Evolutionary conservation across 1,284 basidiomycete genomes (phyloP).

Genomic region (Melanopsichium pennsylvanicum): DNA sequence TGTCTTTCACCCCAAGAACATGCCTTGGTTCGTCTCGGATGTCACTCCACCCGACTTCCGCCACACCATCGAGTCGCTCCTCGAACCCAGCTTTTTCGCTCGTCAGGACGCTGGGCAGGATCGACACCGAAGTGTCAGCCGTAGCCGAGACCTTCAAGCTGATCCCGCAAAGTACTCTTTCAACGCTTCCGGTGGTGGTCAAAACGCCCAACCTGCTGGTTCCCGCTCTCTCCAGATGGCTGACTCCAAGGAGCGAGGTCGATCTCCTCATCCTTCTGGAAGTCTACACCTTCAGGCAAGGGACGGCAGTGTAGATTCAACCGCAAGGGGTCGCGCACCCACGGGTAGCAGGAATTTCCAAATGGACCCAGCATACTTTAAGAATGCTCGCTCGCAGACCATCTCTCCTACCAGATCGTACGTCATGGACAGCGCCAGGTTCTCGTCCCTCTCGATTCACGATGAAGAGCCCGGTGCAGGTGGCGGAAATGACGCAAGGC

Average conservation of each 20-base stretch:
- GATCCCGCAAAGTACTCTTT: slow-evolving; percentile 37
- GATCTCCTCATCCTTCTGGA: slow-evolving; percentile 43
- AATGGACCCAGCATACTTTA: slow-evolving; percentile 59
- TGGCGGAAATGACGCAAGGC: slow-evolving; percentile 23
- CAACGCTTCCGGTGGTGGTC: slow-evolving; percentile 26
- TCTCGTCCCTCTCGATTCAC: slow-evolving; percentile 49
- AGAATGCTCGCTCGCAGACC: slow-evolving; percentile 47
- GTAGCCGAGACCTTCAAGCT: slow-evolving; percentile 41
- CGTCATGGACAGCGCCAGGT: slow-evolving; percentile 53
- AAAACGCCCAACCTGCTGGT: slow-evolving; percentile 15
- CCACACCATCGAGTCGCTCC: slow-evolving; percentile 67
- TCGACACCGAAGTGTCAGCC: slow-evolving; percentile 41
- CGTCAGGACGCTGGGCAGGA: slow-evolving; percentile 26
- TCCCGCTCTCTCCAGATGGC: slow-evolving; percentile 45
- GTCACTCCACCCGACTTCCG: slow-evolving; percentile 63
- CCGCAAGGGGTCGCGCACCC: slow-evolving; percentile 36
- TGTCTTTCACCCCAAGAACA: slow-evolving; percentile 64
- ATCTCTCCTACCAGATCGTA: slow-evolving; percentile 55
- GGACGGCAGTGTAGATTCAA: slow-evolving; percentile 49
- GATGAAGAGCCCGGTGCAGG: slow-evolving; percentile 25
- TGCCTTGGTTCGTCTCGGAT: slow-evolving; percentile 65
- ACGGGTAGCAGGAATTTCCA: slow-evolving; percentile 44
- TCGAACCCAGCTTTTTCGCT: slow-evolving; percentile 71
- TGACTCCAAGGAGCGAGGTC: slow-evolving; percentile 31
- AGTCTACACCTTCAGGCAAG: slow-evolving; percentile 40